A percentile compares a stretch with the other conserved stretches of the same genome.
Evolutionary conservation across 2,329 filamentous ascomycete genomes (phyloP).

Genomic region (Penicillium brasilianum): DNA sequence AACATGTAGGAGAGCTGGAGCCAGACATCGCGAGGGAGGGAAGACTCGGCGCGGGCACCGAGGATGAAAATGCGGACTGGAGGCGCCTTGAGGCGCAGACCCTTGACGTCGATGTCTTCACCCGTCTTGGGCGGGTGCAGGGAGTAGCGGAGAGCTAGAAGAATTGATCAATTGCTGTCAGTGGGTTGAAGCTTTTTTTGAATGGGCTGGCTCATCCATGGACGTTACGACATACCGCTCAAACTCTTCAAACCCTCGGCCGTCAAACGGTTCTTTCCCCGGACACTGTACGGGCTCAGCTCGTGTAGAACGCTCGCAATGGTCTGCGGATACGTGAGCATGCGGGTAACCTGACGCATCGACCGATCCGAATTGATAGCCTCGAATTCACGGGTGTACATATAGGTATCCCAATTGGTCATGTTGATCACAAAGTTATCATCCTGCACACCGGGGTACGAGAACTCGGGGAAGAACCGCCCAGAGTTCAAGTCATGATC

Average conservation of each 20-base stretch:
- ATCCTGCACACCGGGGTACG: conserved; percentile 86
- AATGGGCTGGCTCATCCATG: too few species aligned
- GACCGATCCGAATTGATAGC: conserved; percentile 89
- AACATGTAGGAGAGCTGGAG: conserved; percentile 93
- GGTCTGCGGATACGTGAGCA: conserved; percentile 92
- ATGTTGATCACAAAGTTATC: conserved; percentile 94
- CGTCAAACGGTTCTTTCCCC: conserved; percentile 75
- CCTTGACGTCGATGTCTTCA: conserved; percentile 73
- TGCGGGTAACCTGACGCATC: conserved; percentile 88
- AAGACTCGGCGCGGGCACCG: conserved; percentile 95
- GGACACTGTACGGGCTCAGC: conserved; percentile 86
- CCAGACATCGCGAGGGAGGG: conserved; percentile 91
- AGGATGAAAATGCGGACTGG: conserved; percentile 91
- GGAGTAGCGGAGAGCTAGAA: conserved; percentile 82
- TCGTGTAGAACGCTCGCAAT: conserved; percentile 92
- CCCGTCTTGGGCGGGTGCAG: conserved; percentile 85
- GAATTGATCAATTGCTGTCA: background rate
- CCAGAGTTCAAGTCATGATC: conserved; percentile 93
- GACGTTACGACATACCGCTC: conserved; percentile 68
- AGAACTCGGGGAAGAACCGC: conserved; percentile 89
- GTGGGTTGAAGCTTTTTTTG: background rate
- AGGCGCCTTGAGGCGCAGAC: conserved; percentile 81
- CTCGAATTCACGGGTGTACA: conserved; percentile 89
- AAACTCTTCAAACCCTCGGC: conserved; percentile 91
- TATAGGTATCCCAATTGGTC: conserved; percentile 97